These are phyloP conservation scores for Fusarium xylarioides DNA, from an alignment of 2,329 filamentous ascomycete species.

Conservation along the genomic window DNA sequence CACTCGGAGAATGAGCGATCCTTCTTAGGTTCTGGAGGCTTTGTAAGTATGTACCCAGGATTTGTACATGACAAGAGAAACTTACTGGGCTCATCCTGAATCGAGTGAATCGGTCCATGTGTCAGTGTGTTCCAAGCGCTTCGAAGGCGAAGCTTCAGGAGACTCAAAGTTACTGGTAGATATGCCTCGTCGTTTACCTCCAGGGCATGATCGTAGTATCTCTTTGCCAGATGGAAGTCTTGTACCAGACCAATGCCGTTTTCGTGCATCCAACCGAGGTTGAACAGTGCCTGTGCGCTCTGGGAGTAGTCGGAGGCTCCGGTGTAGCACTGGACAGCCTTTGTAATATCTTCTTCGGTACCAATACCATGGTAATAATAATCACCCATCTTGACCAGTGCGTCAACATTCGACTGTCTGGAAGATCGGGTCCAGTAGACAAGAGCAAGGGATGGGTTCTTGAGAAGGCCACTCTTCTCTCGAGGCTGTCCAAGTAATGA, in stretches of 20 bases:
- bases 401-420: slow-evolving; percentile 91
- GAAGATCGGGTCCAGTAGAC: slow-evolving; percentile 97
- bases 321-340: slow-evolving; percentile 92
- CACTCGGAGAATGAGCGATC: slow-evolving; percentile 85
- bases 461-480: slow-evolving; percentile 51
- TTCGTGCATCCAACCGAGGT: slow-evolving; percentile 99
- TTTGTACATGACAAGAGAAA: slow-evolving; percentile 4
- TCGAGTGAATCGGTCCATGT: slow-evolving; percentile 89
- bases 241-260: slow-evolving; percentile 93
- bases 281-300: slow-evolving; percentile 95
- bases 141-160: slow-evolving; percentile 83
- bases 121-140: slow-evolving; percentile 96
- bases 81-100: slow-evolving; percentile 87
- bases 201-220: slow-evolving; percentile 92
- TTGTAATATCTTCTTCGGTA: slow-evolving; percentile 75
- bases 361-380: slow-evolving; percentile 91
- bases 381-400: slow-evolving; percentile 97
- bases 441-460: slow-evolving; percentile 72
- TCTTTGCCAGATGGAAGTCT: slow-evolving; percentile 96
- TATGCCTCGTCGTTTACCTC: slow-evolving; percentile 95
- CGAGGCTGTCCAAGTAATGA: slow-evolving; percentile 59
- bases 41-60: slow-evolving; percentile 40
- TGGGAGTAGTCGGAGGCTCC: slow-evolving; percentile 90
- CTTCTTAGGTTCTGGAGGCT: slow-evolving; percentile 68
- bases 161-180: slow-evolving; percentile 86